Evolutionary conservation across 2,329 filamentous ascomycete species (phyloP), one percentile per base, ranked within the genome.

Genomic region (Fonsecaea nubica): DNA sequence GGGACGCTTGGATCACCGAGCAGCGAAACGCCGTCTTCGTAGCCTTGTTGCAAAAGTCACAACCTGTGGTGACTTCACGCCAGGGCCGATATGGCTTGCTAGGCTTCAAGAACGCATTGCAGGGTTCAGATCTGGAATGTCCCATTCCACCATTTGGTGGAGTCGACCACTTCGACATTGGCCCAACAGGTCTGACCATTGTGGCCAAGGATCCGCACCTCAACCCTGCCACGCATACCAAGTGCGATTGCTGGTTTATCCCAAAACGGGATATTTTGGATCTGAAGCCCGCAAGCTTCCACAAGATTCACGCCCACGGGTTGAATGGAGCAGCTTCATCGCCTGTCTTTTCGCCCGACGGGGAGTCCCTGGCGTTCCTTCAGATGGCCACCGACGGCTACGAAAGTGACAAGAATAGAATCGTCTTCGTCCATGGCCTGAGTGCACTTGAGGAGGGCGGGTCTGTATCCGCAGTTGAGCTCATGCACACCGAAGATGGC

Each of bases 1-100:
- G 84, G 84, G 84, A 85, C 69, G 74, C 78, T 5, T 85, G 82
- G 69, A 74, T 83, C 13, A 78, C 79, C 25, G 79, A 80, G n/a
- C 78, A 85, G 72, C 80, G 77, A 61, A 83, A 83, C 68, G 73
- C 82, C 0, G 80, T 86, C 53, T 85, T 79, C 74, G 82, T 80
- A 71, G 83, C 80, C 30, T 73, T 83, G 42, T 75, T 86, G 15
- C 76, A 80, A 68, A 78, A 76, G 63, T 73, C 77, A 18, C 75
- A 79, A 13, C 69, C 79, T 33, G 74, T 77, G 10, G 76, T 79
- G 3, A 75, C 75, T 8, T 77, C 76, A 18, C 73, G 77, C 35
- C 75, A 76, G 58, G 77, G 78, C 15, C 77, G 77, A 36, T 76
- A 75, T 58, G 69, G 57, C 15, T 56, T 83, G 15, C 79, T 80